A percentile compares a stretch with the other conserved stretches of the same genome.
Conservation (phyloP, 441 rosid genomes). For the Gossypium schwendimanii region DNA sequence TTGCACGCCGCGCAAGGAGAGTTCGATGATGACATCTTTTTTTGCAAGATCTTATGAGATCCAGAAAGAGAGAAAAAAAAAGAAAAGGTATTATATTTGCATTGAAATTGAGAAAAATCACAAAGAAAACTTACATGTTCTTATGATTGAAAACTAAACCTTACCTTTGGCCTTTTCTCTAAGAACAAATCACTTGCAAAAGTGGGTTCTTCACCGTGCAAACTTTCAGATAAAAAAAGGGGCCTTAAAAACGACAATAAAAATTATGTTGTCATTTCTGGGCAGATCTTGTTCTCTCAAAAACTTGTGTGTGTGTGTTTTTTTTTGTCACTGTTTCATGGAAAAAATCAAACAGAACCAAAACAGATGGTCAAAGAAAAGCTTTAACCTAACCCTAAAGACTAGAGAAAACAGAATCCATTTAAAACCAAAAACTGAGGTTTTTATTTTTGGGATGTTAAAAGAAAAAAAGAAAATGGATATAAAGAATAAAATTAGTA, state of each 20-base stretch:
- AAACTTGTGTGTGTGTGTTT: neutral
- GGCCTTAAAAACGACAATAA: neutral
- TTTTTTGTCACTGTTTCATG: neutral
- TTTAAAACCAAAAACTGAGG: conserved; percentile 8
- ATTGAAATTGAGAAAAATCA: conserved; percentile 17
- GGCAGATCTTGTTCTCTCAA: neutral
- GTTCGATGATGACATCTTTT: conserved; percentile 57
- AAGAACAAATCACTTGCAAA: neutral
- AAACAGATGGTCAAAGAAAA: neutral
- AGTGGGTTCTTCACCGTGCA: neutral
- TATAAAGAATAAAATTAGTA: too few species aligned
- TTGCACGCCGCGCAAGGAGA: conserved; percentile 99
- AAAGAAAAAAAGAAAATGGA: neutral
- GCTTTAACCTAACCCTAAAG: conserved; percentile 8
- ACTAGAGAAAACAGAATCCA: conserved; percentile 6
- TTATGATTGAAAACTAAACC: neutral
- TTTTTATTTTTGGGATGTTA: conserved; percentile 7
- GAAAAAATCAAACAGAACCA: neutral
- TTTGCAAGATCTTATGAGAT: neutral
- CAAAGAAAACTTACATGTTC: neutral
- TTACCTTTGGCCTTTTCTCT: neutral
- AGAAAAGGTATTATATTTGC: neutral
- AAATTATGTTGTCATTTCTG: neutral
- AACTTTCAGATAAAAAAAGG: neutral
- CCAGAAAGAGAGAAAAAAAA: neutral